Conservation (phyloP, 2,329 filamentous ascomycete genomes). For the Aspergillus sp. region DNA sequence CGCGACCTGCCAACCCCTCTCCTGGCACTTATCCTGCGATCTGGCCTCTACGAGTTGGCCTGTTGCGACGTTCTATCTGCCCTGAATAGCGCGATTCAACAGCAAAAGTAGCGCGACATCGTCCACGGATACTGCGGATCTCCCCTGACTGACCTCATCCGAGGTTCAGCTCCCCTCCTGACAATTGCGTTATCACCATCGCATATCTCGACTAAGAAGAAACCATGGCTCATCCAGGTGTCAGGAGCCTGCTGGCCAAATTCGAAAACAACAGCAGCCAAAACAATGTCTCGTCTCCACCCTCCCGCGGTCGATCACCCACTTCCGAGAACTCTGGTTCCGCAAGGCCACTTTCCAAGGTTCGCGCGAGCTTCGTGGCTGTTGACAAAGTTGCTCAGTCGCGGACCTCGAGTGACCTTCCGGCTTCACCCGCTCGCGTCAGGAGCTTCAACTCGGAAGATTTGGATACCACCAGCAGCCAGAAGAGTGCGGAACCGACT, state of each 20-base stretch:
- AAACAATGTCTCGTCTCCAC: slow-evolving; percentile 51
- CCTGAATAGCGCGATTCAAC: no score
- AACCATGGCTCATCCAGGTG: slow-evolving; percentile 39
- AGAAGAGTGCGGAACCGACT: slow-evolving; percentile 21
- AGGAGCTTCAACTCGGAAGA: slow-evolving; percentile 26
- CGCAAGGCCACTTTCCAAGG: slow-evolving; percentile 61
- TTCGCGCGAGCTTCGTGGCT: slow-evolving; percentile 67
- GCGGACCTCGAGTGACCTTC: slow-evolving; percentile 32
- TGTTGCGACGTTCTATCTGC: no score
- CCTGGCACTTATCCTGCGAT: slow-evolving; percentile 3
- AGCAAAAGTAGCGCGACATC: no score
- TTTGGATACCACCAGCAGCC: slow-evolving; percentile 25
- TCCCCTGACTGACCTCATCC: slow-evolving; percentile 3
- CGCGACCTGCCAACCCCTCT: not conserved
- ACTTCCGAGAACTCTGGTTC: slow-evolving; percentile 40
- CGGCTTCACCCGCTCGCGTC: slow-evolving; percentile 20
- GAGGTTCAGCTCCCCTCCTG: slow-evolving; percentile 2
- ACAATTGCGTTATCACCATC: not conserved
- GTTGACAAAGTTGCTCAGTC: slow-evolving; percentile 51
- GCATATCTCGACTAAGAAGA: not conserved
- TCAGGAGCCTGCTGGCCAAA: slow-evolving; percentile 70
- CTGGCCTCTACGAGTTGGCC: not conserved
- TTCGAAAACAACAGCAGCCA: slow-evolving; percentile 58
- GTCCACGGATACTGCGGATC: no score
- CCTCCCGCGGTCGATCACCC: slow-evolving; percentile 64